Base-by-base conservation (phyloP, 805 yeast species). In the Nakazawaea wyomingensis region DNA sequence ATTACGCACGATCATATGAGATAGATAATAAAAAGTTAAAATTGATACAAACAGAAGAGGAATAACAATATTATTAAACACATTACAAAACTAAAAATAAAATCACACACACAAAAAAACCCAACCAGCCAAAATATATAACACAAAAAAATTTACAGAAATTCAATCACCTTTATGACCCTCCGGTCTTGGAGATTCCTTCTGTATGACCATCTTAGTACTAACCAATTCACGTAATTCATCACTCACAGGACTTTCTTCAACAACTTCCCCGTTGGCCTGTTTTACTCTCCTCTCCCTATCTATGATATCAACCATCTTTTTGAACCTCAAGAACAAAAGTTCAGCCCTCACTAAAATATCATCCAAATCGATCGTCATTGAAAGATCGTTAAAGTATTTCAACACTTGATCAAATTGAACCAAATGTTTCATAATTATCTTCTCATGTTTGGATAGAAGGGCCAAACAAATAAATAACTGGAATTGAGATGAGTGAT, bases 341-440 rank as follows among this genome's bases (percentile, higher is more conserved):
- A 87, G 68, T 57, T 93, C 98, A 4, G 95, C 82, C 33, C 96
- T 71, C n/a, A 85, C 78, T 41, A 91, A 69, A 34, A 89, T 65
- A 50, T 86, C 95, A 37, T 84, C 78, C 52, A 89, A 65, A 45
- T 86, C 80, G 66, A 88, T 68, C 2, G 80, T 74, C 69, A 83
- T 83, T 39, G 87, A 80, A 46, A 93, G 71, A 54, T 91, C 97
- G 63, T 93, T 93, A 78, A 91, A 85, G 59, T 85, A 93, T 65
- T 85, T 88, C 55, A 93, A 72, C 20, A 93, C 90, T 59, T 91
- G 96, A 57, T 93, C 98, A 64, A 93, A 91, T 48, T 81, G 79
- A 26, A 68, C 68, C 47, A 93, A 68, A 54, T 87, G 84, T 32
- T 80, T 76, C 48, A 82, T 78, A 24, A 91, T 85, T 32, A 85